Base-by-base conservation (phyloP, 495 filamentous ascomycete species). In the Evansstolkia leycettana region DNA sequence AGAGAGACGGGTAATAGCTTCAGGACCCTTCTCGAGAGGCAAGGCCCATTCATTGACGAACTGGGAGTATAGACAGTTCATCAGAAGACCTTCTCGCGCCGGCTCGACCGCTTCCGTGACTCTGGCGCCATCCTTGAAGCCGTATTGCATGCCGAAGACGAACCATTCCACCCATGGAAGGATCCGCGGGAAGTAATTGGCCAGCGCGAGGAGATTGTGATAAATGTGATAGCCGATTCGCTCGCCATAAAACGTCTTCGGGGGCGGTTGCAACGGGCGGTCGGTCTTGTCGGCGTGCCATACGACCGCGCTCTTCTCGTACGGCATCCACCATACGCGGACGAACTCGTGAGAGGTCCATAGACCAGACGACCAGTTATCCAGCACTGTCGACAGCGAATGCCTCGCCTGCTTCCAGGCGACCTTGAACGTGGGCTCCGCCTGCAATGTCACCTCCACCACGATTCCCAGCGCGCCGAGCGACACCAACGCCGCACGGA, bases 31-130 rank as follows among this genome's bases (percentile, higher is more conserved):
- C 43, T 75, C 58, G n/a, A 98, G 61, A 5, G 90, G 90, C 32
- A 98, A 71, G 3, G 89, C 88, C 90, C 90, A 98, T 52, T 98
- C 90, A 52, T 98, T 94, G 30, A 98, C 90, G 47, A 85, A 92
- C 54, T 98, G 90, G 14, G 79, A 86, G 60, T 92, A 98, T 12
- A 95, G 72, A 54, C 90, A 98, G 57, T 98, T 88, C 82, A 98
- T 86, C 29, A 94, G 64, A 38, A 98, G 67, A 7, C 86, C 92
- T 34, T 76, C 54, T 14, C 83, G 75, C 25, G 76, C 77, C 13
- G 78, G 76, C 59, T 94, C 78, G n/a, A 94, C 74, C 14, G 80
- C 92, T 30, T 66, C 62, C 13, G 72, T 82, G 28, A 68, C 65
- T 2, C 58, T 62, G 17, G 80, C 76, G 39, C 83, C 75, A 3